Conservation (phyloP, 129 eudicot species). For the Flaveria bidentis region DNA sequence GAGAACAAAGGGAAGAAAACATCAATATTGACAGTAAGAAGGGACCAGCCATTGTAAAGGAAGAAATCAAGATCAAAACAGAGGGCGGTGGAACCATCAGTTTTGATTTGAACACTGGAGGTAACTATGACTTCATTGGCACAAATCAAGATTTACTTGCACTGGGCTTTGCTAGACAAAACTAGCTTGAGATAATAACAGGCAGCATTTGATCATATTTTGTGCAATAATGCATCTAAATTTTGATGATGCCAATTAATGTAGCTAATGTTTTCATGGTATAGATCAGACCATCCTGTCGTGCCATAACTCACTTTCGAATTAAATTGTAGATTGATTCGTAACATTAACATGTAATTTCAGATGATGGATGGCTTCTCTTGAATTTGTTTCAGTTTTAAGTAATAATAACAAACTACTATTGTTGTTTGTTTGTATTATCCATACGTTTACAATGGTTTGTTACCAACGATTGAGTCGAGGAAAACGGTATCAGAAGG, state of each 20-base stretch:
- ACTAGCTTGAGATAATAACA: constrained; percentile 26
- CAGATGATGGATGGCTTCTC: constrained; percentile 21
- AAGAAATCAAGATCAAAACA: constrained; percentile 50
- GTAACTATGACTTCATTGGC: constrained; percentile 72
- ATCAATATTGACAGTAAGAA: constrained; percentile 24
- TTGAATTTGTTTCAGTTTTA: constrained; percentile 22
- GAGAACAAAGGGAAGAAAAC: constrained; percentile 39
- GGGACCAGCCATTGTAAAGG: constrained; percentile 28
- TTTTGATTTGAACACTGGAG: constrained; percentile 74
- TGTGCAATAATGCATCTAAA: constrained; percentile 42
- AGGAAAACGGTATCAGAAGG: too few species aligned
- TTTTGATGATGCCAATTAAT: constrained; percentile 38
- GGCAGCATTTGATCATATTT: constrained; percentile 22
- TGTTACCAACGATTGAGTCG: too few species aligned
- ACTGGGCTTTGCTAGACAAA: constrained; percentile 47
- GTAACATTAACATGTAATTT: constrained; percentile 33
- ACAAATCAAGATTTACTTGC: constrained; percentile 53
- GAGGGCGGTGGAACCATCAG: constrained; percentile 57
- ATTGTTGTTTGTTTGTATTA: too few species aligned
- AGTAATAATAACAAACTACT: too few species aligned
- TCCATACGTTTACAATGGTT: too few species aligned
- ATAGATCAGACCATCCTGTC: too few species aligned
- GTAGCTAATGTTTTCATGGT: constrained; percentile 28
- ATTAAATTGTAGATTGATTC: constrained; percentile 33
- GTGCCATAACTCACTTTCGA: constrained; percentile 12